phyloP scores from a whole-genome alignment of 2,329 filamentous ascomycete genomes.

The Cyphellophora attinorum region DNA sequence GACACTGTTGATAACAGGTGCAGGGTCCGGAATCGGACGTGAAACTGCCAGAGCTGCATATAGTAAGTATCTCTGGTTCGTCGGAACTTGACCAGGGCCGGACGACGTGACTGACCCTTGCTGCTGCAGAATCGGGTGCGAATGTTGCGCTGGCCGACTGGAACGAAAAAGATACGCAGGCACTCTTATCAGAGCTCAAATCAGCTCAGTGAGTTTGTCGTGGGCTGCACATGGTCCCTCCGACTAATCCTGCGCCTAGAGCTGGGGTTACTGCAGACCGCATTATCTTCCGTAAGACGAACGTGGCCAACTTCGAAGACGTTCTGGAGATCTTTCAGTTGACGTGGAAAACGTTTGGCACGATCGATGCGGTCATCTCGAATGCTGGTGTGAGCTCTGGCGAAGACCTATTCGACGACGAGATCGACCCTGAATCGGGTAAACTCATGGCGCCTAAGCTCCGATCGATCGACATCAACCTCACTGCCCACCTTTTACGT shows the following conservation, averaged over 20 bases:
- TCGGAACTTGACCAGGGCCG: too few species aligned
- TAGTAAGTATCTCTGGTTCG: too few species aligned
- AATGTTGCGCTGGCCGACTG: too few species aligned
- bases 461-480: slow-evolving; percentile 18
- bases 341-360: slow-evolving; percentile 11
- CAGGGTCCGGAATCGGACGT: too few species aligned
- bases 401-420: slow-evolving; percentile 11
- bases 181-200: slow-evolving; percentile 3
- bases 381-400: slow-evolving; percentile 18
- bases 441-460: slow-evolving; percentile 8
- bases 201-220: neutral
- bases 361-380: slow-evolving; percentile 19
- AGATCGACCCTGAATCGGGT: neutral
- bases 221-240: neutral
- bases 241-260: neutral
- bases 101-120: too few species aligned
- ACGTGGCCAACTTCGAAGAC: slow-evolving; percentile 7
- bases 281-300: slow-evolving; percentile 1
- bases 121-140: too few species aligned
- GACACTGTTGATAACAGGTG: too few species aligned
- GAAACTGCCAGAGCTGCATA: too few species aligned
- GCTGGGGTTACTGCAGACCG: neutral
- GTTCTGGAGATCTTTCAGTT: slow-evolving; percentile 15
- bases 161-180: too few species aligned
- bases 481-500: slow-evolving; percentile 15